phyloP scores from a whole-genome alignment of 768 basidiomycete species.

The Termitomyces eurrhizus region DNA sequence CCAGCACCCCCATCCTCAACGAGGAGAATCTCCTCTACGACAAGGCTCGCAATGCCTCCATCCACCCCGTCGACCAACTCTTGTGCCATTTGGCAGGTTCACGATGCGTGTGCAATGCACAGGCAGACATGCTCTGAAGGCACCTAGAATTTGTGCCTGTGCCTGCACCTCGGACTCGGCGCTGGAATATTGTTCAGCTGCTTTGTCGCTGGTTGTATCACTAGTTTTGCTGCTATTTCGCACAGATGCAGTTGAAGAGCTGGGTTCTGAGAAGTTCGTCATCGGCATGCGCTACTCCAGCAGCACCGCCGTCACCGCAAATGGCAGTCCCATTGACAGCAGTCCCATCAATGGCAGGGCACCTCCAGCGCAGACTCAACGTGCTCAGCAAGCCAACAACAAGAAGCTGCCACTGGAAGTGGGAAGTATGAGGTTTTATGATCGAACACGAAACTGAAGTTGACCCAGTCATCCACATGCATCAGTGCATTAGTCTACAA shows the following conservation, averaged over 20 bases:
- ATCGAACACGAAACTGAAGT: too few species aligned
- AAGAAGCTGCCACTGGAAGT: too few species aligned
- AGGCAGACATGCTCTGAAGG: slow-evolving; percentile 46
- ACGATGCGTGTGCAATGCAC: slow-evolving; percentile 38
- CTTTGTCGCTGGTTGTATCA: background rate
- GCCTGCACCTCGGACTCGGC: slow-evolving; percentile 23
- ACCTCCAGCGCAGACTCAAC: slow-evolving; percentile 23
- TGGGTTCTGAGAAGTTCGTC: slow-evolving; percentile 22
- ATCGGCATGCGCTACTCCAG: slow-evolving; percentile 20
- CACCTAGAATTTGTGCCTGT: slow-evolving; percentile 36
- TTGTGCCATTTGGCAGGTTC: too few species aligned
- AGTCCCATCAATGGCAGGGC: slow-evolving; percentile 30
- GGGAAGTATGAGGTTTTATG: too few species aligned
- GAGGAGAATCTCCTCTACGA: slow-evolving; percentile 38
- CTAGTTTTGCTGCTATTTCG: too few species aligned
- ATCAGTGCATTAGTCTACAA: too few species aligned
- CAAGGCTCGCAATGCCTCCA: slow-evolving; percentile 31
- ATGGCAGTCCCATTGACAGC: slow-evolving; percentile 41
- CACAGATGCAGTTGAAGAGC: background rate
- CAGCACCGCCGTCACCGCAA: slow-evolving; percentile 16
- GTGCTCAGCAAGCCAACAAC: too few species aligned
- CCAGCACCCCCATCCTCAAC: slow-evolving; percentile 40
- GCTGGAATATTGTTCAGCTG: background rate
- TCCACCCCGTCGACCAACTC: background rate
- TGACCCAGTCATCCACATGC: too few species aligned